Percentiles rank a stretch among this genome's conserved stretches.
Conservation (phyloP, 768 basidiomycete species). For the Mycena leptocephala region DNA sequence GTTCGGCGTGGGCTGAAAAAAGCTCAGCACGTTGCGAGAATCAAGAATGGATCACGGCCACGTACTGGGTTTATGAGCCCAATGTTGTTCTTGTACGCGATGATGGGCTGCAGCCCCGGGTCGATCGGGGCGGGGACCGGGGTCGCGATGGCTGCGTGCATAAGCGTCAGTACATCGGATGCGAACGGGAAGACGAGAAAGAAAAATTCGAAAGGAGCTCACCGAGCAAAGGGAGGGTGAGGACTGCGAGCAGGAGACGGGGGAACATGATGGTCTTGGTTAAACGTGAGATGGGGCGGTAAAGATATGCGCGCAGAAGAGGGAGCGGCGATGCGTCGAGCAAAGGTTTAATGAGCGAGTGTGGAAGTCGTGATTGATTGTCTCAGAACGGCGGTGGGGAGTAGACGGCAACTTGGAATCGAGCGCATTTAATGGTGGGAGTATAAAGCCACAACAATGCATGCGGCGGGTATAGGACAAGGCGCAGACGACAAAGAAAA, state of each 20-base stretch:
- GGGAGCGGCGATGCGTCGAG: constrained; percentile 26
- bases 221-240: constrained; percentile 23
- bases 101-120: constrained; percentile 38
- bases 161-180: background rate
- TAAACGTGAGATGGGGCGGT: background rate
- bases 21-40: background rate
- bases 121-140: constrained; percentile 46
- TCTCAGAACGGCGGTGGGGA: background rate
- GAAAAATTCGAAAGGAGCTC: background rate
- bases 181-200: too few relatives aligned
- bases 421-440: constrained; percentile 8
- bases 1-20: constrained; percentile 16
- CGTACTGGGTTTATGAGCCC: constrained; percentile 38
- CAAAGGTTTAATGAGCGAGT: constrained; percentile 20
- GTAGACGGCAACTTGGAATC: constrained; percentile 12
- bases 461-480: background rate
- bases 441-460: constrained; percentile 20
- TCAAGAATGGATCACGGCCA: background rate
- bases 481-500: constrained; percentile 11
- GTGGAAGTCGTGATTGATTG: constrained; percentile 7
- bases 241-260: constrained; percentile 6
- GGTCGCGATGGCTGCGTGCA: constrained; percentile 26
- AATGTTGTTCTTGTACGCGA: constrained; percentile 46
- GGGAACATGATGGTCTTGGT: constrained; percentile 20
- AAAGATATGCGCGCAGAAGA: background rate